These are phyloP conservation scores for Pleurozium schreberi DNA, from an alignment of 225 moss, liverwort and hornwort species.

Conservation along the genomic window DNA sequence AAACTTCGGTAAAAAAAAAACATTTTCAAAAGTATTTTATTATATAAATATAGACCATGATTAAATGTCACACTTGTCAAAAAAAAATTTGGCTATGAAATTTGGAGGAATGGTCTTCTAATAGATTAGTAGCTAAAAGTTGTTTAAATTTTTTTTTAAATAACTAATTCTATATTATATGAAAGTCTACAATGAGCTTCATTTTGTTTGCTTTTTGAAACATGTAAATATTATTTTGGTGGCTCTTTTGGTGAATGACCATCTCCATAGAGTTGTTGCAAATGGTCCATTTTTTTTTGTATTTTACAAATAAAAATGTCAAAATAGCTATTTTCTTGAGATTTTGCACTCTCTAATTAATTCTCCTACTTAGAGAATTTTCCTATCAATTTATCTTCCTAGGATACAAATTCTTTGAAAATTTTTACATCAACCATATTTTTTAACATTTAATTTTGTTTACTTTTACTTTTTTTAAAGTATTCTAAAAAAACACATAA, in stretches of 20 bases:
- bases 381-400: neutral
- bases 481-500: fast-evolving
- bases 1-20: neutral
- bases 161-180: neutral
- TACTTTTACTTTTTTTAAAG: too few species aligned
- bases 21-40: neutral
- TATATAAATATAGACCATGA: too few species aligned
- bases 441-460: too few species aligned
- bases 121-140: neutral
- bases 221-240: neutral
- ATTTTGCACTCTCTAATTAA: neutral
- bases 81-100: neutral
- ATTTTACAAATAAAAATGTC: neutral
- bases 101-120: neutral
- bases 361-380: neutral
- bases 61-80: neutral
- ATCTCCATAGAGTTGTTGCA: neutral
- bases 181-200: neutral
- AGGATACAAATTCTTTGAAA: neutral
- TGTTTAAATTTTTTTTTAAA: neutral
- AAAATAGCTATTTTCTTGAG: neutral
- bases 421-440: neutral
- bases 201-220: neutral
- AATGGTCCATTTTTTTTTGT: neutral
- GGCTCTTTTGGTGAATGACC: neutral